Evolutionary conservation across 1,284 basidiomycete genomes (phyloP).

Genomic region (Ustilago trichophora): DNA sequence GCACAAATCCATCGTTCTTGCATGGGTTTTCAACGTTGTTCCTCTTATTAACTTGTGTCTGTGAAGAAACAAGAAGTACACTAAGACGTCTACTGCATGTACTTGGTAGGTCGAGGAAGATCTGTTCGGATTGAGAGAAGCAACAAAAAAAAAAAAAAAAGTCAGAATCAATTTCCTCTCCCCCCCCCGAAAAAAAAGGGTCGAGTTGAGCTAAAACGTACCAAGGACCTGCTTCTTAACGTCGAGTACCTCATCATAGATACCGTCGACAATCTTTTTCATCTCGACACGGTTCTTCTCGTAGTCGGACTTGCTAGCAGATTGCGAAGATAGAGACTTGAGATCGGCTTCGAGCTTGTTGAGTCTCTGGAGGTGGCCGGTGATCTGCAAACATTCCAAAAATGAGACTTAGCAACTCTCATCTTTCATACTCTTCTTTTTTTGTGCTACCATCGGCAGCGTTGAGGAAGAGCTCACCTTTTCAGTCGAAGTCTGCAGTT

Average conservation of each 20-base stretch:
- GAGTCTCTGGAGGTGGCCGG: constrained; percentile 35
- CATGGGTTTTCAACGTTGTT: too few species aligned
- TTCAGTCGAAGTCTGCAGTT: constrained; percentile 82
- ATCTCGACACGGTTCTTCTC: constrained; percentile 34
- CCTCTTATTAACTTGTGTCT: too few species aligned
- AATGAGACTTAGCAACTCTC: neutral
- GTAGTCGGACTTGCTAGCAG: constrained; percentile 31
- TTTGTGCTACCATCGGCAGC: neutral
- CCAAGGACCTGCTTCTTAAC: constrained; percentile 44
- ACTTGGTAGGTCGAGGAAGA: constrained; percentile 44
- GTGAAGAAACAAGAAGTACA: neutral
- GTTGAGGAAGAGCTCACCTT: constrained; percentile 70
- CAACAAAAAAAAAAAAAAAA: too few species aligned
- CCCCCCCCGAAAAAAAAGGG: too few species aligned
- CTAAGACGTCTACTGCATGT: constrained; percentile 34
- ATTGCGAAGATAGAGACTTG: constrained; percentile 29
- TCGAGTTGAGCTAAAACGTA: constrained; percentile 3
- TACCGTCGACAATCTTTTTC: constrained; percentile 50
- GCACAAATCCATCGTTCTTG: too few species aligned
- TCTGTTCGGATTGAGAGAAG: too few species aligned
- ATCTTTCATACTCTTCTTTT: neutral
- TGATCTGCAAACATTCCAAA: constrained; percentile 24
- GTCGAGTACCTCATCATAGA: constrained; percentile 47
- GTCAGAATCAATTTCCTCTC: too few species aligned
- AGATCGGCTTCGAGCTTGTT: constrained; percentile 51